phyloP scores from a whole-genome alignment of 1,139 yeast genomes.

The Keqinozyma sinolaborantium region DNA sequence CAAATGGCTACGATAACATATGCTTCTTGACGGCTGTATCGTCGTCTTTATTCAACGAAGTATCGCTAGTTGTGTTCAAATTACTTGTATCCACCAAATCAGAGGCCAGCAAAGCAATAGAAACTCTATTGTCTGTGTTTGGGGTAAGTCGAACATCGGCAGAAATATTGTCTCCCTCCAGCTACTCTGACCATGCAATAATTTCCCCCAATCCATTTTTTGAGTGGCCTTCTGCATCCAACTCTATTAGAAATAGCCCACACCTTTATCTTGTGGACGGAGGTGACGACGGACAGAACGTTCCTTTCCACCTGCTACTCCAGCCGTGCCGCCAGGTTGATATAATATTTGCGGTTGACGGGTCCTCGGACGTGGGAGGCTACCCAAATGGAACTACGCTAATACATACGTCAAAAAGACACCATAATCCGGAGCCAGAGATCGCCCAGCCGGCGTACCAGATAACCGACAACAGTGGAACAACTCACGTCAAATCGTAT shows the following conservation, averaged over 20 bases:
- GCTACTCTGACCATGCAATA: conserved; percentile 65
- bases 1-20: conserved; percentile 62
- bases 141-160: conserved; percentile 34
- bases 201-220: conserved; percentile 76
- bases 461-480: conserved; percentile 1
- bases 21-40: conserved; percentile 74
- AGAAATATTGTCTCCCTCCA: conserved; percentile 18
- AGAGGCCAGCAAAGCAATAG: conserved; percentile 38
- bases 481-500: conserved; percentile 9
- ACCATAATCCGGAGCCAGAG: conserved; percentile 14
- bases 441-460: conserved; percentile 16
- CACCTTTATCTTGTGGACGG: conserved; percentile 39
- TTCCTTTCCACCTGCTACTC: conserved; percentile 38
- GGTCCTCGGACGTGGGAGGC: conserved; percentile 34
- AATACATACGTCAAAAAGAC: conserved; percentile 16
- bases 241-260: conserved; percentile 10
- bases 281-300: conserved; percentile 44
- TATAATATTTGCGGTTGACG: conserved; percentile 33
- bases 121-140: conserved; percentile 42
- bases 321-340: conserved; percentile 27
- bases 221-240: conserved; percentile 17
- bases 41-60: conserved; percentile 63
- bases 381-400: conserved; percentile 38
- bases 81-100: conserved; percentile 33
- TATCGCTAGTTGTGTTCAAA: conserved; percentile 45